These are phyloP conservation scores for Cystofilobasidium ferigula DNA, from an alignment of 768 basidiomycete species.

Conservation along the genomic window DNA sequence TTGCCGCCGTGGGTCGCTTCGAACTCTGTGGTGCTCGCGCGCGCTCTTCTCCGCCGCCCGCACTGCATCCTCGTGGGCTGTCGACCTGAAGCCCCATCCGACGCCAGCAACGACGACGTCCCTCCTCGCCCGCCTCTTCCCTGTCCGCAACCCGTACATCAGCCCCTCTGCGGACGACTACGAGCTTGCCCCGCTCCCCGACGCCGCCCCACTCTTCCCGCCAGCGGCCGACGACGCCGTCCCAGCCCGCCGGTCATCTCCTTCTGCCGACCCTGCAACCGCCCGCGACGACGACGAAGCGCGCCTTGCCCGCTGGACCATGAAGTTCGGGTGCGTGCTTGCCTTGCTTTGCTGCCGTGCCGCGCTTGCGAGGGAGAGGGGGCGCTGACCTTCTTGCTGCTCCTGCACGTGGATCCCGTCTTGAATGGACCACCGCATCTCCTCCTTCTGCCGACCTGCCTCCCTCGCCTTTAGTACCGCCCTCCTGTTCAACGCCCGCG, in stretches of 20 bases:
- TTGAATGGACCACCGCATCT: not conserved
- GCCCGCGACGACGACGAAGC: not conserved
- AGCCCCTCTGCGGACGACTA: not conserved
- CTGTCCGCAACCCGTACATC: not conserved
- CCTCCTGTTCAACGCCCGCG: conserved; percentile 38
- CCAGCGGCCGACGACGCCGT: not conserved
- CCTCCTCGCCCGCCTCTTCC: not conserved
- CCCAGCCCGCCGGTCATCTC: not conserved
- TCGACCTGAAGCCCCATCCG: too few species aligned
- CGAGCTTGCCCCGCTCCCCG: not conserved
- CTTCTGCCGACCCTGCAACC: too few species aligned
- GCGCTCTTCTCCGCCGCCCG: too few species aligned
- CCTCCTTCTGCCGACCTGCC: not conserved
- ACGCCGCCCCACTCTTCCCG: not conserved
- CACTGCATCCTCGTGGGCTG: too few species aligned
- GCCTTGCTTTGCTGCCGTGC: not conserved
- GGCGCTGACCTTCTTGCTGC: not conserved
- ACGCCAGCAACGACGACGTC: not conserved
- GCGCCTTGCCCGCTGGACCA: conserved; percentile 29
- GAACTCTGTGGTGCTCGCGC: too few species aligned
- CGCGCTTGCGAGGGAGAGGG: not conserved
- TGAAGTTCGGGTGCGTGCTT: conserved; percentile 39
- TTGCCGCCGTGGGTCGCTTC: too few species aligned
- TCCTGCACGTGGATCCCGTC: too few species aligned
- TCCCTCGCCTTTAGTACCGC: conserved; percentile 31